Base-by-base conservation (phyloP, 2,329 filamentous ascomycete species). In the Clarireedia paspali region DNA sequence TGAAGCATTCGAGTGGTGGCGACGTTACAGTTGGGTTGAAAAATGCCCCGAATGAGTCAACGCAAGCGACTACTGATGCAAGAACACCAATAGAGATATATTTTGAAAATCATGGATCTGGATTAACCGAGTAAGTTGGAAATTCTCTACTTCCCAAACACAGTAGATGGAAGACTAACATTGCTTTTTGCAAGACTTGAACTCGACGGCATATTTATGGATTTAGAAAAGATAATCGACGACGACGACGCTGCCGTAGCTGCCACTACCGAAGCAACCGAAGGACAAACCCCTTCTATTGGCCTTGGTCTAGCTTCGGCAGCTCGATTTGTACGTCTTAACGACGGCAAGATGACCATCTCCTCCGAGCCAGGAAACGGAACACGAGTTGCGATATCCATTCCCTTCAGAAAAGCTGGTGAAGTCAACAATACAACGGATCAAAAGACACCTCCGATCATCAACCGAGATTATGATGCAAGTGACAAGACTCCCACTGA, bases 171-270 rank as follows among this genome's bases (percentile, higher is more conserved):
- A 15, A 45, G 3, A 14, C 20, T 45, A 20, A 23, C 23, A 45
- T 23, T 6, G 3, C 3, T 45, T 14, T 3, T 45, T 26, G 42
- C 20, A 45, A 81, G 56, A 72, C 69, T 39, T 72, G 80, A 75
- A 57, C 67, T 83, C 0, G 79, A 87, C 64, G 73, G 77, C 3
- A 69, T 82, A 1, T 84, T 84, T 59, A 74, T 75, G 50, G 80
- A 84, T 45, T 68, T 84, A 3, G 81, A 84, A 59, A 78, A 85
- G 63, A 78, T 85, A 10, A 75, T 72, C 52, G 73, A 70, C 0
- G 77, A 80, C 50, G 71, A 68, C 0, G 69, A 74, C n/a, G 68
- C 71, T 44, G 57, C 67, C n/a, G 66, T 69, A 2, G 67, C 9
- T 34, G 39, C 15, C 15, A 42, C 27, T 15, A 55, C 60, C 2